A percentile compares a stretch with the other conserved stretches of the same genome.
These are phyloP conservation scores for Penicillium hordei DNA, from an alignment of 2,329 filamentous ascomycete genomes.

Conservation along the genomic window DNA sequence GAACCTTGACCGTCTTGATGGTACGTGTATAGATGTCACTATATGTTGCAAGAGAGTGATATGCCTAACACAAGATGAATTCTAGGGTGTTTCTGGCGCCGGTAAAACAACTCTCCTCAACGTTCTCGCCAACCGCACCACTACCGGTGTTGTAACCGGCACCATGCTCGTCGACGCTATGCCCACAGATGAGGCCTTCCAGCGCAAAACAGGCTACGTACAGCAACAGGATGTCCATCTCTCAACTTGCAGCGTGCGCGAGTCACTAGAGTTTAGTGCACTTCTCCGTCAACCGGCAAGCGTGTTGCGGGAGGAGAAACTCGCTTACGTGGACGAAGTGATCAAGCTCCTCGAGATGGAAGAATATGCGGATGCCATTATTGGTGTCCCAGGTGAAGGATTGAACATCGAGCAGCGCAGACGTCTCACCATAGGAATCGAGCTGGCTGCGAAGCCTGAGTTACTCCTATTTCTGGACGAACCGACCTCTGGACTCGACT, in stretches of 20 bases:
- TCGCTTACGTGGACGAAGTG: slow-evolving; percentile 81
- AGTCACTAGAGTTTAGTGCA: slow-evolving; percentile 79
- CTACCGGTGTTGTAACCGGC: slow-evolving; percentile 80
- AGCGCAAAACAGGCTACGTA: slow-evolving; percentile 29
- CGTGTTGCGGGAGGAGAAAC: slow-evolving; percentile 68
- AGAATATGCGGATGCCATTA: slow-evolving; percentile 80
- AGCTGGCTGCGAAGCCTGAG: slow-evolving; percentile 85
- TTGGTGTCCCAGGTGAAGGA: slow-evolving; percentile 81
- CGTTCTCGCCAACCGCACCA: slow-evolving; percentile 75
- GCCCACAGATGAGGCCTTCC: slow-evolving; percentile 56
- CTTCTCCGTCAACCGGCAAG: slow-evolving; percentile 74
- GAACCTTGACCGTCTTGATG: slow-evolving; percentile 82
- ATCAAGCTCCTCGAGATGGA: slow-evolving; percentile 86
- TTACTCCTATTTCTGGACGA: slow-evolving; percentile 87
- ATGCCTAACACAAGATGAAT: not conserved
- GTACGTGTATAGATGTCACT: slow-evolving; percentile 34
- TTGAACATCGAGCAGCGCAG: slow-evolving; percentile 62
- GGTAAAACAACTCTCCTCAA: slow-evolving; percentile 87
- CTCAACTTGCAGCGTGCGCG: slow-evolving; percentile 75
- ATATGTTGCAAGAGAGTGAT: not conserved
- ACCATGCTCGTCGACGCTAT: slow-evolving; percentile 75
- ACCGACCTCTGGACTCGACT: slow-evolving; percentile 86
- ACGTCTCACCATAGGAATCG: slow-evolving; percentile 84
- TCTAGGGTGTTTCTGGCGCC: slow-evolving; percentile 72
- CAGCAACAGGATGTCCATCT: slow-evolving; percentile 80